Evolutionary conservation across 352 stramenopile species (phyloP), one percentile per base, ranked within the genome.

Genomic region (Thraustochytrium sp.): DNA sequence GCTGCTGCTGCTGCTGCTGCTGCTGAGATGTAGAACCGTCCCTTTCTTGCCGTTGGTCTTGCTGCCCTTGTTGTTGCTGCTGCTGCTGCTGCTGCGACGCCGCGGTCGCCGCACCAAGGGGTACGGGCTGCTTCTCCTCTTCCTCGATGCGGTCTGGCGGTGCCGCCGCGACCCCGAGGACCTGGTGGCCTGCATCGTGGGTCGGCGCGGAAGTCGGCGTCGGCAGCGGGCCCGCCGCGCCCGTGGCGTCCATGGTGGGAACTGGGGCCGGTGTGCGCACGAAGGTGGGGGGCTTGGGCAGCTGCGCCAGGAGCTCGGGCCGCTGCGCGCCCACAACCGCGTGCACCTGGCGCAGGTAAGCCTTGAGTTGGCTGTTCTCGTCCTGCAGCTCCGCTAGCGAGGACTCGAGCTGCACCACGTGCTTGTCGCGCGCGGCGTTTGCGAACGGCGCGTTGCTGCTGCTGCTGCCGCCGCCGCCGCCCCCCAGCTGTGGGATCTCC

Each of bases 311-410:
- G 29, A 80, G 48, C 34, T 72, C 37, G 26, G 68, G 68, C 11
- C 23, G 34, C 68, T 63, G 18, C 21, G 48, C 68, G 16, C 44
- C 23, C 11, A 80, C 68, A 5, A 61, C 5, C 21, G 68, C 42
- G n/a, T 80, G 23, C n/a, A 80, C 26, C 21, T 44, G 68, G 23
- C 68, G 68, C 21, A 75, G 11, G 46, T 80, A 80, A 5, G 68
- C 46, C 31, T 64, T 61, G 26, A 80, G 51, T 26, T 80, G 68
- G 23, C 34, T 37, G 42, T 80, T 80, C 63, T 80, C 68, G 34
- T 80, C 68, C 31, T 80, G 68, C 42, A 80, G 44, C 49, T 80
- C 68, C 8, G 68, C 68, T 11, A 80, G 48, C 37, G 31, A 49
- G 48, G 68, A 34, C 31, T 63, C 44, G 21, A 80, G 68, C 18